These are phyloP conservation scores for Amesomyces nigricolor DNA, from an alignment of 2,329 filamentous ascomycete genomes.

Conservation along the genomic window DNA sequence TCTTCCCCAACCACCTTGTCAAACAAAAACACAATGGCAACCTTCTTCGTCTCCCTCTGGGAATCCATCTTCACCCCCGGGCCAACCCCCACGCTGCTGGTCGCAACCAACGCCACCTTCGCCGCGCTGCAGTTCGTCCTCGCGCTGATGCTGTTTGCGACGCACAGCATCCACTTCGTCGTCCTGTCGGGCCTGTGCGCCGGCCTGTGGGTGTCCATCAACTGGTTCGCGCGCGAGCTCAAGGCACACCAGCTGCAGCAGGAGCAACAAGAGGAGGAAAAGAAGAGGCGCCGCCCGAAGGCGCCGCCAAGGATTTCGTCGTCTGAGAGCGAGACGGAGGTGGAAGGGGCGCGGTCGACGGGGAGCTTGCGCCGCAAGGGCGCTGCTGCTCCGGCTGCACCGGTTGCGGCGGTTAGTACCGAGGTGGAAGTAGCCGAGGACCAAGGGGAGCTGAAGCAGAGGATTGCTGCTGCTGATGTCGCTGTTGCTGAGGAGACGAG, in stretches of 20 bases:
- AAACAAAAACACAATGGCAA: slow-evolving; percentile 40
- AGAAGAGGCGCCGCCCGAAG: slow-evolving; percentile 33
- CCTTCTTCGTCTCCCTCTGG: slow-evolving; percentile 73
- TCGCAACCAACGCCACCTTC: slow-evolving; percentile 88
- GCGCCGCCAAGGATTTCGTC: slow-evolving; percentile 31
- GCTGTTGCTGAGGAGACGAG: slow-evolving; percentile 34
- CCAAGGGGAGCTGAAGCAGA: slow-evolving; percentile 46
- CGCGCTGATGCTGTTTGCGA: slow-evolving; percentile 67
- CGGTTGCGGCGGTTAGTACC: slow-evolving; percentile 32
- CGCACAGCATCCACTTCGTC: slow-evolving; percentile 83
- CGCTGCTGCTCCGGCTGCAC: slow-evolving; percentile 31
- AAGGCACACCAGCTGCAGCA: slow-evolving; percentile 42
- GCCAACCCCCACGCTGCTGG: slow-evolving; percentile 76
- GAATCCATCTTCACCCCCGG: slow-evolving; percentile 90
- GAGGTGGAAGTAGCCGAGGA: slow-evolving; percentile 41
- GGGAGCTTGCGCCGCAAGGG: slow-evolving; percentile 19
- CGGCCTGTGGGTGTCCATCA: slow-evolving; percentile 87
- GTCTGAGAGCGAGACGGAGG: slow-evolving; percentile 46
- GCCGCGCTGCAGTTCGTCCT: slow-evolving; percentile 77
- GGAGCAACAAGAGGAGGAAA: slow-evolving; percentile 40
- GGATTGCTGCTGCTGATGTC: slow-evolving; percentile 28
- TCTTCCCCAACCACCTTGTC: too few relatives aligned
- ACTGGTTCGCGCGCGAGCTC: slow-evolving; percentile 83
- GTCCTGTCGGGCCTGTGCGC: slow-evolving; percentile 73
- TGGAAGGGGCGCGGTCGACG: slow-evolving; percentile 34